Evolutionary conservation across 768 basidiomycete species (phyloP), one percentile per base, ranked within the genome.

Genomic region (Cantharellus cinnabarinus): DNA sequence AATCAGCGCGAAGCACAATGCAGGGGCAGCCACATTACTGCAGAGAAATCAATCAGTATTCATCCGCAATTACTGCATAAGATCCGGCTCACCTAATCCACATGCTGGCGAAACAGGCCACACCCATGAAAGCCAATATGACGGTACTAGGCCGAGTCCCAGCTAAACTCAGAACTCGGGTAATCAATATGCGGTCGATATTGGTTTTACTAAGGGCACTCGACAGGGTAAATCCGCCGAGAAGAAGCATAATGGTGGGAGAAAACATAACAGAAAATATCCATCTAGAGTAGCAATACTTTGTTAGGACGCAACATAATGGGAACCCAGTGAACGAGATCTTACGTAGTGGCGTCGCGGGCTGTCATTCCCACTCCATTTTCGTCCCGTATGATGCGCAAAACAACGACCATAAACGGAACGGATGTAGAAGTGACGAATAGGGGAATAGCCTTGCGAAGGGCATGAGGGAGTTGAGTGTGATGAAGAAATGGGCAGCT

Each of bases 51-150:
- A 10, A 10, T 7, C 35, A 57, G 62, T 54, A 63, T 63, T 58
- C 39, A 50, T 44, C 50, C 5, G 41, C 34, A 38, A 58, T 0
- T 10, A 14, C 52, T 14, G 10, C 14, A 54, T 10, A 10, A 48
- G 10, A 10, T 48, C 40, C 20, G n/a, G 63, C 70, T 51, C 59
- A 83, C 85, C 85, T 91, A 66, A 99, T 98, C 95, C 91, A 98
- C 94, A 98, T 99, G 70, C 88, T 91, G 2, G 93, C 90, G 68
- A 99, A 99, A 67, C 91, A 97, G 2, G 91, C 85, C 15, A 99
- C 91, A 50, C 75, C 80, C 95, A 98, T 98, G 69, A 97, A 88
- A 0, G 89, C 83, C 51, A 99, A 77, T 4, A 99, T 73, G 2
- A 99, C 93, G 0, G 78, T 83, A 62, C 79, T 81, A 2, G 94